phyloP scores from a whole-genome alignment of 192 early-diverging fungal species.

The Geranomyces michiganensis region DNA sequence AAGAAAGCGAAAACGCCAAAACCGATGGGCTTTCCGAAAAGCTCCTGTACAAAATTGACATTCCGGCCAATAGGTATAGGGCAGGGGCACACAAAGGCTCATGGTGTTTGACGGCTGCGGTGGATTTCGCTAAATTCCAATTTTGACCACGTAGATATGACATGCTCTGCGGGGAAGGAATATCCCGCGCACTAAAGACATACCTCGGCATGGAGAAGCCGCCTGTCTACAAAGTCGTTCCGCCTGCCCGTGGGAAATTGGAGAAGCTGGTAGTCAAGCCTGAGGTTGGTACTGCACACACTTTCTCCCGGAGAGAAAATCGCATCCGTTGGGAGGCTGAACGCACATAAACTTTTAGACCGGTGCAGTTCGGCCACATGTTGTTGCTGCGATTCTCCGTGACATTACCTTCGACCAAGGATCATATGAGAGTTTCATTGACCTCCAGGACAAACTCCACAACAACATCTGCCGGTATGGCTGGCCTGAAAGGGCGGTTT shows the following conservation, averaged over 20 bases:
- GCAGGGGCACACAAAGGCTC: not conserved
- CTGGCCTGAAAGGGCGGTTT: too few relatives aligned
- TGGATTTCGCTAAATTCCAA: too few relatives aligned
- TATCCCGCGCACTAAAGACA: conserved; percentile 83
- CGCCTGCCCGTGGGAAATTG: conserved; percentile 58
- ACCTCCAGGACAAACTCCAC: conserved; percentile 98
- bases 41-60: conserved; percentile 92
- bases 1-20: conserved; percentile 57
- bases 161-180: conserved; percentile 94
- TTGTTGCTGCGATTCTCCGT: conserved; percentile 90
- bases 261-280: conserved; percentile 70
- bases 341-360: conserved; percentile 57
- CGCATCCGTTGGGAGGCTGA: too few relatives aligned
- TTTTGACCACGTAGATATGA: conserved; percentile 74
- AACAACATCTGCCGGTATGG: conserved; percentile 87
- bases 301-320: too few relatives aligned
- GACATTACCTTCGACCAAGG: conserved; percentile 79
- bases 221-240: conserved; percentile 67
- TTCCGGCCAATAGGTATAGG: conserved; percentile 85
- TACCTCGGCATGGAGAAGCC: conserved; percentile 75
- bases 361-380: conserved; percentile 76
- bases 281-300: conserved; percentile 53
- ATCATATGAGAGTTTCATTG: conserved; percentile 94
- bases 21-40: conserved; percentile 70
- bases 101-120: too few relatives aligned